phyloP scores from a whole-genome alignment of 2,329 filamentous ascomycete species.

The Fusarium citri region DNA sequence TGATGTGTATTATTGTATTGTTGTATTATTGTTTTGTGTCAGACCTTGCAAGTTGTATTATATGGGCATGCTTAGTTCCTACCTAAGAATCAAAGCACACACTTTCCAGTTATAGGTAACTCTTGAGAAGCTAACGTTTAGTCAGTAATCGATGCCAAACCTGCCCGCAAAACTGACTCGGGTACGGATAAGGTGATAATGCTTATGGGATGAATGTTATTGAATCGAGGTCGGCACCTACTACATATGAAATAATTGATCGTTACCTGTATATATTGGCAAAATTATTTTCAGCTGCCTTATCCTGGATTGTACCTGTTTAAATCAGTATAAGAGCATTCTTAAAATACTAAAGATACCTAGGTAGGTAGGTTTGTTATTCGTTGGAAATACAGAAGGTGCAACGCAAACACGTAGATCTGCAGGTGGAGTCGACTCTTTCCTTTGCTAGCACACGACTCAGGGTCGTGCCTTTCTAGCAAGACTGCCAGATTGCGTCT shows the following conservation, averaged over 20 bases:
- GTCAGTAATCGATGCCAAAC: constrained; percentile 10
- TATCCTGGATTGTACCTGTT: not conserved
- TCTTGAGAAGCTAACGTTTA: constrained; percentile 23
- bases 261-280: not conserved
- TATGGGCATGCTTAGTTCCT: not conserved
- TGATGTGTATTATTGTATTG: not conserved
- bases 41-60: not conserved
- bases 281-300: not conserved
- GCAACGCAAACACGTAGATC: not conserved
- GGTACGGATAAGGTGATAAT: not conserved
- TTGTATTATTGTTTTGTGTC: not conserved
- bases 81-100: not conserved
- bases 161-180: constrained; percentile 30
- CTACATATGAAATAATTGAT: not conserved
- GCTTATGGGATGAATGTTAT: not conserved
- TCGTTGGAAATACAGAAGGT: not conserved
- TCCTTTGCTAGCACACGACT: constrained; percentile 38
- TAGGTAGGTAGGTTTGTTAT: not conserved
- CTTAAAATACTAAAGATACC: not conserved
- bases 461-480: constrained; percentile 30
- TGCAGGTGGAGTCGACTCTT: constrained; percentile 19
- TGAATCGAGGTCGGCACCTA: not conserved
- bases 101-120: constrained; percentile 23
- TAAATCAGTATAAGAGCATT: not conserved
- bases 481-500: constrained; percentile 34